Base-by-base conservation (phyloP, 2,329 filamentous ascomycete genomes). In the Fusarium setosum region DNA sequence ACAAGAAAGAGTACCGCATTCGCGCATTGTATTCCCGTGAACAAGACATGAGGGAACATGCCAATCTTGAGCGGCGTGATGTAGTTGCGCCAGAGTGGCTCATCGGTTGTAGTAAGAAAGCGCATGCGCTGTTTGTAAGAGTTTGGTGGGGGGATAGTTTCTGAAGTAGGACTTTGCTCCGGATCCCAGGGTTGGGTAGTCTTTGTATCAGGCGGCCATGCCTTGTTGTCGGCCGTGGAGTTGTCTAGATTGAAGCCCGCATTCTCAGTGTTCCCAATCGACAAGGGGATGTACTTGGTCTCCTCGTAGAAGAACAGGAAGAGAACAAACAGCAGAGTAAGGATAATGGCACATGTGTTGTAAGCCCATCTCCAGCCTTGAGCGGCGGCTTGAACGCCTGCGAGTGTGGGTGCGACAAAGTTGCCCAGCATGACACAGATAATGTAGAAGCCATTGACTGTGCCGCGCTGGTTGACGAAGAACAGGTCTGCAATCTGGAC, bases 31-130 rank as follows among this genome's bases (percentile, higher is more conserved):
- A 40, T 31, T 12, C 15, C 48, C 13, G 74, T 73, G 56, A 76
- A 80, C 9, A 76, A 41, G 13, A 80, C 74, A 1, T 76, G 74
- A 1, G 78, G 79, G n/a, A 80, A 78, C 3, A 44, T 15, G 29
- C 48, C 26, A 5, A 38, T 26, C 29, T 47, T 47, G 35, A 26
- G 62, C 6, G 26, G 63, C 12, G 56, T 32, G 21, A 34, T 9
- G 23, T 60, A 41, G 40, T 45, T 35, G 15, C 54, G 21, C 57
- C 55, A 53, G 21, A 61, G 32, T 54, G 53, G 11, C 53, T 65
- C 51, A 45, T 61, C 42, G 11, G 40, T 67, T 5, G 34, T 50
- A 1, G 65, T 70, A 4, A 62, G 4, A 29, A 68, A 41, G 11
- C 51, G 50, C 26, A 53, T 12, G 4, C 52, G 48, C 12, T 49